Base-by-base conservation (phyloP, 441 rosid genomes). In the Erodium trifolium region DNA sequence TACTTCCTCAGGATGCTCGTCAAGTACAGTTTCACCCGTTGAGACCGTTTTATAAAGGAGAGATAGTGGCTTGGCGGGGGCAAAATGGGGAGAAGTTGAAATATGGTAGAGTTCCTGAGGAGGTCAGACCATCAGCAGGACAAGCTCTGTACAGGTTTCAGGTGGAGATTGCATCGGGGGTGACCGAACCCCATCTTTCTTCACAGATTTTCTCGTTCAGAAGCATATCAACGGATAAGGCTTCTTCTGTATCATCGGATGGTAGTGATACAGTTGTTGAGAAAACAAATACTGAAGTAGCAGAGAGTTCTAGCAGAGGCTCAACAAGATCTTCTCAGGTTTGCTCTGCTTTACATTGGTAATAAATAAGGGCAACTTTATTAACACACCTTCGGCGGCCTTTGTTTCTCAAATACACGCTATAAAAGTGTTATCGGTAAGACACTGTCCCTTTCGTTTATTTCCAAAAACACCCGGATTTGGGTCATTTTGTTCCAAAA, bases 181-280 rank as follows among this genome's bases (percentile, higher is more conserved):
- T 77, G 73, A 78, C 80, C 27, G 85, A 84, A 68, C 80, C 80
- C 53, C 85, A 85, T 76, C 90, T 94, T 79, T 94, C 99, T 79
- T 92, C 98, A 27, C 96, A 94, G 68, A 96, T 94, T 78, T 92
- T 92, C 82, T 94, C 99, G 70, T 94, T 92, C 82, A 87, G 86
- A 84, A 86, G 89, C 80, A 77, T 84, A 60, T 80, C 88, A 60
- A 71, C 70, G 71, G 89, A 82, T 73, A 82, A 82, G 74, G 83
- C 78, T 71, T 77, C 82, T 34, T 62, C 72, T 57, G 69, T 76
- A 72, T 67, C 68, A 31, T 73, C 76, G 0, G 87, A 78, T 73
- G 75, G 63, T 78, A 68, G 69, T 68, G 74, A 72, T n/a, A 8
- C 73, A 57, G 74, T 70, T 34, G 70, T 72, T 70, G 82, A 71